Evolutionary conservation across 2,329 filamentous ascomycete species (phyloP).

Genomic region (Fusarium xyrophilum): DNA sequence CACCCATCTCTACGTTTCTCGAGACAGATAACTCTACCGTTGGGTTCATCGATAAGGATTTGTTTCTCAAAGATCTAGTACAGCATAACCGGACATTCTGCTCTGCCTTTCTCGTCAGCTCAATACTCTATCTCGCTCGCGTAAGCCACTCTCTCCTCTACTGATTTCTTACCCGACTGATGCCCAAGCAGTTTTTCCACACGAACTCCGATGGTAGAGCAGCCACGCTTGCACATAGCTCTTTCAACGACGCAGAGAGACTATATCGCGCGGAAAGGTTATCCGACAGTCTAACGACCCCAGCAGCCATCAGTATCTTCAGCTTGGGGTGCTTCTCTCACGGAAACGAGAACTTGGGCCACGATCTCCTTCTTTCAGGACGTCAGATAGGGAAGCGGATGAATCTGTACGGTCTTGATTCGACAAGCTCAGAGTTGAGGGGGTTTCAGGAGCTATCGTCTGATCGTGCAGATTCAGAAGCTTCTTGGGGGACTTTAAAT

Average conservation of each 20-base stretch:
- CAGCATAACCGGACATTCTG: neutral
- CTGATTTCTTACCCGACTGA: neutral
- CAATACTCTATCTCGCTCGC: neutral
- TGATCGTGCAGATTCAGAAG: accelerated
- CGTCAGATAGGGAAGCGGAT: neutral
- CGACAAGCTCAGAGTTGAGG: neutral
- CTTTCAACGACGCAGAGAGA: neutral
- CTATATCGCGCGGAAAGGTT: neutral
- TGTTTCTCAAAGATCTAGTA: neutral
- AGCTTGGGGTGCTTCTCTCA: neutral
- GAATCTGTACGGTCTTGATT: neutral
- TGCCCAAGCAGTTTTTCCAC: accelerated
- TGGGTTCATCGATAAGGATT: neutral
- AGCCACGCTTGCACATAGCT: neutral
- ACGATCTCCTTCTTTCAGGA: neutral
- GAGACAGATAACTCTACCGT: neutral
- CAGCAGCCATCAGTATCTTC: neutral
- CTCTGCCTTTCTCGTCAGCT: neutral
- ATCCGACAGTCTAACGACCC: neutral
- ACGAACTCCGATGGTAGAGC: neutral
- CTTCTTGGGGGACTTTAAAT: neutral
- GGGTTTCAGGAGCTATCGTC: accelerated
- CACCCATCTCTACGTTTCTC: neutral
- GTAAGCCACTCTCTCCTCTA: neutral
- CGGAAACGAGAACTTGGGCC: neutral